Percentiles rank a stretch among this genome's conserved stretches.
Evolutionary conservation across 352 stramenopile species (phyloP).

Genomic region (Albugo candida): DNA sequence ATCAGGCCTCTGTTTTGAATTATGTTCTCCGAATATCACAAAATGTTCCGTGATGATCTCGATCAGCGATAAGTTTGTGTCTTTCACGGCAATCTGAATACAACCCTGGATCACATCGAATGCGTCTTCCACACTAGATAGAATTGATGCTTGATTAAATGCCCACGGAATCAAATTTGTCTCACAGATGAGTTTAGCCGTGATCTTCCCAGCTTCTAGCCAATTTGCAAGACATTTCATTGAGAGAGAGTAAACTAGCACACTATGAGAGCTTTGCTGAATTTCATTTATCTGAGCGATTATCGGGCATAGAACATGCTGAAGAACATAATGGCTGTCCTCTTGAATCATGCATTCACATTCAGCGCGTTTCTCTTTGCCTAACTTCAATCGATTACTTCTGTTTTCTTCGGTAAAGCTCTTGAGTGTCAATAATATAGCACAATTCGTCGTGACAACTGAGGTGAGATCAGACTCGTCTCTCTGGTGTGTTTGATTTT

Average conservation of each 20-base stretch:
- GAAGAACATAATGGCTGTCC: constrained; percentile 32
- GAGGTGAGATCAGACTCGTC: constrained; percentile 9
- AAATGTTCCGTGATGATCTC: constrained; percentile 63
- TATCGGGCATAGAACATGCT: constrained; percentile 24
- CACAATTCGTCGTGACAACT: constrained; percentile 33
- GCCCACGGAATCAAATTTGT: constrained; percentile 31
- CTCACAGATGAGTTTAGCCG: constrained; percentile 31
- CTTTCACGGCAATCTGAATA: constrained; percentile 30
- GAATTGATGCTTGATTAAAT: constrained; percentile 28
- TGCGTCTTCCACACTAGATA: constrained; percentile 19
- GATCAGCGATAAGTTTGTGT: constrained; percentile 47
- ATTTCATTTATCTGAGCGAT: constrained; percentile 36
- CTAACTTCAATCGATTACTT: constrained; percentile 63
- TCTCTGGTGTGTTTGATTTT: constrained; percentile 29
- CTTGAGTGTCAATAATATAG: constrained; percentile 50
- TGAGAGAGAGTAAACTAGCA: constrained; percentile 20
- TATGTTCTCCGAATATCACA: constrained; percentile 37
- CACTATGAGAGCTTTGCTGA: constrained; percentile 11
- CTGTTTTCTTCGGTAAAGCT: constrained; percentile 59
- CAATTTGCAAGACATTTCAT: constrained; percentile 48
- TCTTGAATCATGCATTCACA: constrained; percentile 53
- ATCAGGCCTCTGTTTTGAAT: constrained; percentile 18
- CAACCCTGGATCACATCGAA: constrained; percentile 48
- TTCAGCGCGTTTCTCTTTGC: constrained; percentile 33
- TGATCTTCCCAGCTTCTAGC: constrained; percentile 48